Base-by-base conservation (phyloP, 208 protist genomes). In the Tritrichomonas musculus region DNA sequence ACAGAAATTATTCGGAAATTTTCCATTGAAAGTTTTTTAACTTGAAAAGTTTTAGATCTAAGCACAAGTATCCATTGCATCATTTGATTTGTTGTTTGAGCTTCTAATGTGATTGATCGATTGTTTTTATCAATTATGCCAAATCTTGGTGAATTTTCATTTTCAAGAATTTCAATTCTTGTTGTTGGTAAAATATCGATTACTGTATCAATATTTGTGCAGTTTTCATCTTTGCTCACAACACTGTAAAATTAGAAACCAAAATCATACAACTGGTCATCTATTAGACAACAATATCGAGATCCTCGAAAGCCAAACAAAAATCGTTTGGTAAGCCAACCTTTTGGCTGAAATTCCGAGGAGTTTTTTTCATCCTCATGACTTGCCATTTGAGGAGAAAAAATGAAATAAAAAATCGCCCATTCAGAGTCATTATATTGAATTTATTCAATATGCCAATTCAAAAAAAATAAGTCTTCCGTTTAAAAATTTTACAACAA, bases 1-100 rank as follows among this genome's bases (percentile, higher is more conserved):
- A 97, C 95, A 55, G 93, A 94, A 20, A 97, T 72, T n/a, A 97
- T 53, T 44, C 96, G 92, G 93, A 96, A 96, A 53, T 96, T 94
- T 27, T 96, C 95, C n/a, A 80, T 84, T 55, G 60, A 44, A 13
- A 93, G 64, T 60, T 60, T 60, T 17, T 60, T 60, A 22, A 17
- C 17, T 22, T 95, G 64, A 17, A 88, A 88, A 17, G 77, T 88
- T 14, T 14, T 33, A 27, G 47, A 13, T 60, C 77, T 53, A 20
- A 88, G 30, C 25, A 39, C 39, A 33, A 88, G 11, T n/a, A 88
- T 33, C 77, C 77, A 88, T 4, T n/a, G 9, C 77, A 88, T 88
- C 41, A 88, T 57, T 57, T 88, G 47, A 33, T 88, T 33, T 14
- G 41, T 33, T 57, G 22, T n/a, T 60, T 88, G 27, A 39, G 77